Conservation (phyloP, 176 grass and related monocot genomes). For the Triticum timopheevii region DNA sequence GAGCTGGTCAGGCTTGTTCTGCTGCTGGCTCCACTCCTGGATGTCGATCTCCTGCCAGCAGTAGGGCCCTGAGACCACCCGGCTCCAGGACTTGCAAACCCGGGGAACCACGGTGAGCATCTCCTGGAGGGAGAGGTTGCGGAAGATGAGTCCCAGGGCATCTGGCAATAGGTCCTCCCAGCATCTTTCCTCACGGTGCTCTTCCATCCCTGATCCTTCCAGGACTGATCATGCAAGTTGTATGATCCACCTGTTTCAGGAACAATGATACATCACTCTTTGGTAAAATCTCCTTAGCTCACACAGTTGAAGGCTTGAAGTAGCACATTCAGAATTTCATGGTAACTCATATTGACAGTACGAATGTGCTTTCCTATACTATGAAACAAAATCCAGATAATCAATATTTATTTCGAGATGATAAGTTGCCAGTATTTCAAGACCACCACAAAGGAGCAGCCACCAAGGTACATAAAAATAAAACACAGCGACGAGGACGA, state of each 20-base stretch:
- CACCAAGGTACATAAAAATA: neutral
- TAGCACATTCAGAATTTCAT: neutral
- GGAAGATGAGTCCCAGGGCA: constrained; percentile 85
- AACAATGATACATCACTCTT: neutral
- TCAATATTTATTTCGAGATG: neutral
- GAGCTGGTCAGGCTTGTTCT: constrained; percentile 74
- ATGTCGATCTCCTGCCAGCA: constrained; percentile 99
- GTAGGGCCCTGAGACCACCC: constrained; percentile 75
- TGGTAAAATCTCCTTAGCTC: neutral
- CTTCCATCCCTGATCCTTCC: constrained; percentile 47
- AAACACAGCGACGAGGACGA: neutral
- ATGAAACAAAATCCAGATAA: neutral
- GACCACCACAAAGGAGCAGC: neutral
- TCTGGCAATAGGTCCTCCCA: constrained; percentile 96
- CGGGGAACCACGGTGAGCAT: constrained; percentile 76
- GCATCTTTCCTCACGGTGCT: constrained; percentile 53
- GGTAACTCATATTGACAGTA: neutral
- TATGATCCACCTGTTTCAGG: constrained; percentile 14
- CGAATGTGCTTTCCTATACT: neutral
- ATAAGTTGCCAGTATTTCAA: neutral
- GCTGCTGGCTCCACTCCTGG: constrained; percentile 92
- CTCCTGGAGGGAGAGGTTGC: constrained; percentile 85
- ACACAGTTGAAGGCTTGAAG: neutral
- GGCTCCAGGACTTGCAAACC: constrained; percentile 85
- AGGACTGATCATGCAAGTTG: constrained; percentile 1